A percentile compares a stretch with the other conserved stretches of the same genome.
phyloP scores from a whole-genome alignment of 2,329 filamentous ascomycete genomes.

The Chaetomium sp. region DNA sequence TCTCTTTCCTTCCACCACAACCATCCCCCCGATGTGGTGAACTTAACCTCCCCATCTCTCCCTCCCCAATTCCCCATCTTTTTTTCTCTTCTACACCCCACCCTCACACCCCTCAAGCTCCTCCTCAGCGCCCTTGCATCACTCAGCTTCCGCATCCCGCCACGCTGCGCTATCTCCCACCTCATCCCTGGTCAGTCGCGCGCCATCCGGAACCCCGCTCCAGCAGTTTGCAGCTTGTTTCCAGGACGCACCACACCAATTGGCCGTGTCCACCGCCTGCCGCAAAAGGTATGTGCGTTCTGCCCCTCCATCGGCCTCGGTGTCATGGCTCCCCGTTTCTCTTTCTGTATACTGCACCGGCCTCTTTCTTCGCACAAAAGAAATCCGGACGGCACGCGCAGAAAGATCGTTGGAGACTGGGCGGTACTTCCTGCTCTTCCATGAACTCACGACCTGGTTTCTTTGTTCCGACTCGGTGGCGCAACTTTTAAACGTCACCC shows the following conservation, averaged over 20 bases:
- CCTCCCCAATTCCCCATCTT: constrained; percentile 24
- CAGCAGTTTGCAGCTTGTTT: background rate
- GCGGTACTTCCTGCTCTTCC: background rate
- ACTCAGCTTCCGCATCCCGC: constrained; percentile 25
- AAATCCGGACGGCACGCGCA: background rate
- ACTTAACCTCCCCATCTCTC: constrained; percentile 14
- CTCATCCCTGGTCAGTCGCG: constrained; percentile 18
- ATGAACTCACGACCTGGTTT: background rate
- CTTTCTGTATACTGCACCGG: constrained; percentile 25
- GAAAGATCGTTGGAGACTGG: background rate
- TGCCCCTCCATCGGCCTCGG: constrained; percentile 29
- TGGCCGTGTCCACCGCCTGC: constrained; percentile 32
- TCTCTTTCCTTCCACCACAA: constrained; percentile 27
- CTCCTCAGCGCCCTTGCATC: constrained; percentile 19
- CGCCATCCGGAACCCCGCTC: constrained; percentile 24
- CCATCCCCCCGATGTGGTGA: constrained; percentile 24
- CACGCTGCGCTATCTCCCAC: constrained; percentile 26
- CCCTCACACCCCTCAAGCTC: constrained; percentile 13
- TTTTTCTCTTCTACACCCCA: constrained; percentile 17
- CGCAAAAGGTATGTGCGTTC: constrained; percentile 35
- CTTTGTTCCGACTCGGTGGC: constrained; percentile 1
- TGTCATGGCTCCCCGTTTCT: constrained; percentile 31
- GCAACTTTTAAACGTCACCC: background rate
- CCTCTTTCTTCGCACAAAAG: constrained; percentile 24
- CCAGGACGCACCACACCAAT: constrained; percentile 24